phyloP scores from a whole-genome alignment of 345 rosid species.

The Eucalyptus albens region DNA sequence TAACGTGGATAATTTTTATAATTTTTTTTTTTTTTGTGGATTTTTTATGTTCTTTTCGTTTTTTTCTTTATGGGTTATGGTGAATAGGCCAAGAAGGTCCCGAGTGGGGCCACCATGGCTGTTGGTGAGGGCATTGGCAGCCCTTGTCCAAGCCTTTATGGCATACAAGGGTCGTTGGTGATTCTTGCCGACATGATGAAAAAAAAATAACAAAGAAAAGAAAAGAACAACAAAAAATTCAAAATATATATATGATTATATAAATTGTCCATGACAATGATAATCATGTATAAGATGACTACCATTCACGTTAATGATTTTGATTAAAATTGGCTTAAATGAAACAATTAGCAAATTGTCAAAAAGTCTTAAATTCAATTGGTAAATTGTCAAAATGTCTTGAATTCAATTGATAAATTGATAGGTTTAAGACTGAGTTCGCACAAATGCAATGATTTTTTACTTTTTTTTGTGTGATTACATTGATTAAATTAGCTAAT shows the following conservation, averaged over 20 bases:
- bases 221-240: no score
- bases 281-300: fast-evolving
- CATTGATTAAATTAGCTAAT: not conserved
- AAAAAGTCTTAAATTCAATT: not conserved
- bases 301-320: not conserved
- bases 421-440: fast-evolving
- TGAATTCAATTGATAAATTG: fast-evolving
- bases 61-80: not conserved
- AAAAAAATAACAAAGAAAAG: not conserved
- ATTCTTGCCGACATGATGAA: not conserved
- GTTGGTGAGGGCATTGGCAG: no score
- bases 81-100: no score
- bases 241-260: not conserved
- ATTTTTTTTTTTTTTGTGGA: not conserved
- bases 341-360: not conserved
- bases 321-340: fast-evolving
- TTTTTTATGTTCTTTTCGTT: fast-evolving
- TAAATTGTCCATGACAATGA: fast-evolving
- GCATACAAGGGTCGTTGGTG: no score
- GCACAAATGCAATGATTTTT: fast-evolving
- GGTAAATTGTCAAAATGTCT: not conserved
- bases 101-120: no score
- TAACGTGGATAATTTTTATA: fast-evolving
- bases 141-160: no score
- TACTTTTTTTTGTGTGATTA: not conserved